Evolutionary conservation across 306 rosid genomes (phyloP).

Genomic region (Cucurbita argyrosperma): DNA sequence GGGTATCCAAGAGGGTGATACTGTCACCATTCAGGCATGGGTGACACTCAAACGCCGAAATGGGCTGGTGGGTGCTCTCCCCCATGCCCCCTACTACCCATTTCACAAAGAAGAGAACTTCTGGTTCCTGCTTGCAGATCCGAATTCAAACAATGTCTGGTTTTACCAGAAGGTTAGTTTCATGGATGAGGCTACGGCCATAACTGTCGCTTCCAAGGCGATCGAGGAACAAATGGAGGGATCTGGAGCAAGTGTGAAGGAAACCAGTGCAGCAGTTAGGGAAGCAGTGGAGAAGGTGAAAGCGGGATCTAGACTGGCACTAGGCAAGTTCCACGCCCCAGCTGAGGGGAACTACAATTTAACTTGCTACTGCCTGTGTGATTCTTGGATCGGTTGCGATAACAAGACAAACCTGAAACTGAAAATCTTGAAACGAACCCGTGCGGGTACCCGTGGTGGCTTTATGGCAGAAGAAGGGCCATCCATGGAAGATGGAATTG

Average conservation of each 20-base stretch:
- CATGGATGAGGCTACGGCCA: conserved; percentile 83
- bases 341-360: conserved; percentile 73
- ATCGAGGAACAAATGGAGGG: conserved; percentile 90
- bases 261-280: conserved; percentile 53
- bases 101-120: conserved; percentile 81
- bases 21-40: conserved; percentile 81
- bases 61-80: conserved; percentile 75
- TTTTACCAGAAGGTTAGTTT: conserved; percentile 86
- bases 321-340: conserved; percentile 89
- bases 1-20: conserved; percentile 87
- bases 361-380: conserved; percentile 77
- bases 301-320: conserved; percentile 60
- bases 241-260: conserved; percentile 59
- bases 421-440: conserved; percentile 80
- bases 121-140: conserved; percentile 82
- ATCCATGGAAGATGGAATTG: conserved; percentile 31
- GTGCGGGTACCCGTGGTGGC: conserved; percentile 69
- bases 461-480: conserved; percentile 38
- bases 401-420: conserved; percentile 51
- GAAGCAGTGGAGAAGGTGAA: conserved; percentile 81
- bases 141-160: conserved; percentile 69
- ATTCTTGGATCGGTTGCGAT: conserved; percentile 94
- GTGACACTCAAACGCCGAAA: conserved; percentile 54
- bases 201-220: conserved; percentile 78
- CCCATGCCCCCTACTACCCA: conserved; percentile 83